Evolutionary conservation across 2,329 filamentous ascomycete genomes (phyloP), one percentile per base, ranked within the genome.

Genomic region (Ceratocystis ficicola): DNA sequence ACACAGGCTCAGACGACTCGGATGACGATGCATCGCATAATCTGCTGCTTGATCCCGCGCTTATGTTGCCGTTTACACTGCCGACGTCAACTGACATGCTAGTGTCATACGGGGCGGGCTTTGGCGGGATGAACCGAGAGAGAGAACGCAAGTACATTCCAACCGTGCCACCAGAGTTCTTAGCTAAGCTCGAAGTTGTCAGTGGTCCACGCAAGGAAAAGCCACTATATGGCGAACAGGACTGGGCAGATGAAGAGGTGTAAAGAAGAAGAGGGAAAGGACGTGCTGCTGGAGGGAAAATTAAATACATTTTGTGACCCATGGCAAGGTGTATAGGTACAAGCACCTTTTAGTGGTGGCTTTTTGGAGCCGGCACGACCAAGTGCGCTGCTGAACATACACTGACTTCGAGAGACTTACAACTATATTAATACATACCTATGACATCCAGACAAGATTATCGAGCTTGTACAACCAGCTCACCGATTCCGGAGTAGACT

Each of bases 41-140:
- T 68, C 80, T 96, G 44, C 84, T 96, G 55, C 77, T 97, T 64
- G 92, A 97, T 72, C 90, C 93, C 2, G 89, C 92, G 1, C 79
- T 96, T 68, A 95, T 96, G 82, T 81, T 99, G 30, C 94, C 94
- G 0, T 99, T 99, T 74, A 88, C 88, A n/a, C 79, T 99, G 32
- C 94, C 94, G 1, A 96, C 93, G 1, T 94, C 90, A 66, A 97
- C 92, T 30, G 94, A 99, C 74, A 99, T 99, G 94, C 81, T 97
- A 61, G 85, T 99, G 61, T 93, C 87, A 70, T 99, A 95, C 72
- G 94, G 94, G 0, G 92, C 94, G 12, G 94, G 94, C 0, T 94
- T 97, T 72, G 94, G 94, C 4, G 94, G 94, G 0, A 79, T 94
- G 60, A 96, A 99, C 76, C 83, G 88, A 69, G 94, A 97, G 76